Evolutionary conservation across 106 monocot genomes (phyloP), one percentile per base, ranked within the genome.

Genomic region (Hemerocallis citrina): DNA sequence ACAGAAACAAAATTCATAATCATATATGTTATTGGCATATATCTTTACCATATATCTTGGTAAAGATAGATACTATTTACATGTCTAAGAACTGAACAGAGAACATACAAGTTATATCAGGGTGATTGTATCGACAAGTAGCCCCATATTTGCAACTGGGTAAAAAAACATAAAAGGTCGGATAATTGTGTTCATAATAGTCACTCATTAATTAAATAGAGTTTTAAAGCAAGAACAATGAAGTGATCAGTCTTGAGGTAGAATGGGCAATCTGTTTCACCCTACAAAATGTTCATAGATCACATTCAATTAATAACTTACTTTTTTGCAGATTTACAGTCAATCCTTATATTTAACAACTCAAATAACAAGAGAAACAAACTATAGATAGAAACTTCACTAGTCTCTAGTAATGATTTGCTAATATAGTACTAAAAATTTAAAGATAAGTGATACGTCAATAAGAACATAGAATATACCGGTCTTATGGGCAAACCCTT

Each of bases 91-190:
- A 5, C 33, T 34, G 43, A 8, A 52, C 7, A 63, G 30, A 27
- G 24, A 31, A 50, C 72, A 62, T 76, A 96, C 96, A 50, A 47
- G 39, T 68, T 74, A 81, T 72, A 4, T 98, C 98, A 41, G 98
- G 98, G 43, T 98, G 98, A 63, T 79, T 98, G 74, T 68, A 98
- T 32, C 98, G 79, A 42, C 98, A 98, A 39, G 57, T 62, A 21
- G 85, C 59, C 65, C 98, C 88, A 71, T 75, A 98, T 55, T 92
- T 98, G 82, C 98, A 98, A 73, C 98, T 96, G 80, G 47, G 34
- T 23, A 61, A 57, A 35, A 51, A 61, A 29, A 48, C 69, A 39
- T 44, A 14, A 57, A 7, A 12, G n/a, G n/a, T n/a, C n/a, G n/a
- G n/a, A n/a, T n/a, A 43, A 59, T 59, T 9, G 59, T 58, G 17